Base-by-base conservation (phyloP, 2,329 filamentous ascomycete genomes). In the Penicillium sp. region DNA sequence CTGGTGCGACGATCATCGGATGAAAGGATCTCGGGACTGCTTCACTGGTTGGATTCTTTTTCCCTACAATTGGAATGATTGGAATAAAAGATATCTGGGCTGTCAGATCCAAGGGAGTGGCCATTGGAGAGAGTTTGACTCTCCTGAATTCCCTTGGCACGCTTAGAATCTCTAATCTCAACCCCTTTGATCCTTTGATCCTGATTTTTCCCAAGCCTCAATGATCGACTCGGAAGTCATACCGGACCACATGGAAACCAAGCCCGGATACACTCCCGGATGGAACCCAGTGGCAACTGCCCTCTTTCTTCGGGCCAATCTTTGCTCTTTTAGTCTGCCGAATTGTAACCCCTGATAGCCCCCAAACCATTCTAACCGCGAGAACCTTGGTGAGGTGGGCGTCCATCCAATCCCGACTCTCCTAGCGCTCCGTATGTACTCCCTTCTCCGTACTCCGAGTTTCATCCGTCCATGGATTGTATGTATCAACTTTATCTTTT, bases 191-290 rank as follows among this genome's bases (percentile, higher is more conserved):
- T 9, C 43, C 34, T 24, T 42, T 23, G 22, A 6, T 34, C 40
- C 9, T 39, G 27, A 24, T 36, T 37, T 31, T 11, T 22, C 23
- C n/a, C 28, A 24, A 47, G 51, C 51, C 48, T 44, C 50, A 51
- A 56, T 49, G 55, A 59, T 58, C 55, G 57, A 50, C 55, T 57
- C 57, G 57, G 57, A 55, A 59, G 41, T 28, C 42, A 43, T 47
- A 58, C 56, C 55, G 55, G 57, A 57, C 55, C 57, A 59, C 57
- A 58, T 59, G 57, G 57, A 48, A 51, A 35, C 44, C 44, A 32
- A 49, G 44, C 14, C 51, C 53, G 56, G 56, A 50, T 58, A 40
- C 36, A 49, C 48, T 27, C 50, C 56, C 54, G 52, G 47, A 43
- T 50, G 51, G 52, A 42, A 46, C 44, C 50, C 43, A 42, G 47